Evolutionary conservation across 345 rosid species (phyloP), one percentile per base, ranked within the genome.

Genomic region (Psidium guajava): DNA sequence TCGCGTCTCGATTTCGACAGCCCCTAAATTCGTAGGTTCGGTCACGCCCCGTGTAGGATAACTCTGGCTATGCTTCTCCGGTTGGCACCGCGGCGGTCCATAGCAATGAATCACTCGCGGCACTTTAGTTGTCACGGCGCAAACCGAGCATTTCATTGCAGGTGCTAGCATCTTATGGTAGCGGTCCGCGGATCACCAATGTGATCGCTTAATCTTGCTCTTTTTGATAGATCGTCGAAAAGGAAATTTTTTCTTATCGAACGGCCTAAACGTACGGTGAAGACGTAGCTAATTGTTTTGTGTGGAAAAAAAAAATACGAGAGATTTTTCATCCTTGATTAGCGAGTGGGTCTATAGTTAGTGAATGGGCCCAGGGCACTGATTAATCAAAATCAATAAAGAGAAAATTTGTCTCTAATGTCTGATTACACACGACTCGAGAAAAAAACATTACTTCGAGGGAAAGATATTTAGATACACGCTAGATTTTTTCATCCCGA

Each of bases 11-110:
- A 64, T 7, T 20, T 69, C 14, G 3, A 36, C 13, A 36, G 18
- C 7, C 11, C 11, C 42, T 28, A 4, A 18, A 69, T 18, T 36
- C 20, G 36, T 36, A 36, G 8, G 5, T 69, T 69, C 11, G 2
- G 11, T 8, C 0, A 6, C 5, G 11, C 2, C 2, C 5, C 5
- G 0, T 2, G 8, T 18, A 8, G 2, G 11, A 32, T 16, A 36
- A 32, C 0, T 4, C 0, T 0, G 1, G 16, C 6, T 69, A 10
- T 8, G 32, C 0, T 0, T 0, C 0, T 64, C 0, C 0, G 6
- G 36, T 0, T 8, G 32, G 5, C 0, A 8, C 0, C 5, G 0
- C 15, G 22, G 0, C 1, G 0, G 27, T 13, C 0, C 10, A 59
- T 2, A 6, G 13, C 0, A 64, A 64, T 0, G 2, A 6, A 64